These are phyloP conservation scores for Karstenula rhodostoma DNA, from an alignment of 2,329 filamentous ascomycete genomes.

Conservation along the genomic window DNA sequence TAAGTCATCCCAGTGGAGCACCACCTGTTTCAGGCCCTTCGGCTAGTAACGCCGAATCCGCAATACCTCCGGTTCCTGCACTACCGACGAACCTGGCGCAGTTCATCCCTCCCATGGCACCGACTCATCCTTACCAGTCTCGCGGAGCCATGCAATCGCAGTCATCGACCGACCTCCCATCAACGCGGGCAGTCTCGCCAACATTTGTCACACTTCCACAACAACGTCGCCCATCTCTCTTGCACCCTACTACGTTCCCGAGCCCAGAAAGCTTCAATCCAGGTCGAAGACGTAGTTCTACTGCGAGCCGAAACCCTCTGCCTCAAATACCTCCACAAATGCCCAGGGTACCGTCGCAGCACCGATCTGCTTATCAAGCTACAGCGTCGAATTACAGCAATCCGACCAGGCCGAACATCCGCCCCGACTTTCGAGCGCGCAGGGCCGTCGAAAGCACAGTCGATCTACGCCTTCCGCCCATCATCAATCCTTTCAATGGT, in stretches of 20 bases:
- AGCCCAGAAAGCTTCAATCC: constrained; percentile 32
- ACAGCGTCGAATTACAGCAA: constrained; percentile 16
- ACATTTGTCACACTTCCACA: constrained; percentile 15
- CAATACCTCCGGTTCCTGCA: constrained; percentile 34
- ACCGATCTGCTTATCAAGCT: constrained; percentile 28
- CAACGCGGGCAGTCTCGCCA: constrained; percentile 5
- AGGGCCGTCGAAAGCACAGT: constrained; percentile 29
- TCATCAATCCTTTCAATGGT: constrained; percentile 20
- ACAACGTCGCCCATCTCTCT: constrained; percentile 37
- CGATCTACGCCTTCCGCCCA: constrained; percentile 33
- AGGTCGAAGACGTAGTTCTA: constrained; percentile 36
- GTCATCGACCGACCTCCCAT: constrained; percentile 36
- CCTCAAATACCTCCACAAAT: constrained; percentile 26
- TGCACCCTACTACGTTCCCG: constrained; percentile 47
- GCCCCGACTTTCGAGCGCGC: constrained; percentile 25
- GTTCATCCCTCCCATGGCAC: constrained; percentile 25
- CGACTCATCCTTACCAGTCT: constrained; percentile 30
- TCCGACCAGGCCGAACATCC: constrained; percentile 4
- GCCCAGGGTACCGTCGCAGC: constrained; percentile 19
- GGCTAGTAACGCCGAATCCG: constrained; percentile 15
- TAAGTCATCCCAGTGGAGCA: constrained; percentile 45
- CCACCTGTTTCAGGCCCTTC: constrained; percentile 33
- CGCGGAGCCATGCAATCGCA: constrained; percentile 28
- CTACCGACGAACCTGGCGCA: constrained; percentile 32
- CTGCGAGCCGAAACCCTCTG: constrained; percentile 24